These are phyloP conservation scores for Diaporthe sp. DNA, from an alignment of 2,329 filamentous ascomycete genomes.

Conservation along the genomic window DNA sequence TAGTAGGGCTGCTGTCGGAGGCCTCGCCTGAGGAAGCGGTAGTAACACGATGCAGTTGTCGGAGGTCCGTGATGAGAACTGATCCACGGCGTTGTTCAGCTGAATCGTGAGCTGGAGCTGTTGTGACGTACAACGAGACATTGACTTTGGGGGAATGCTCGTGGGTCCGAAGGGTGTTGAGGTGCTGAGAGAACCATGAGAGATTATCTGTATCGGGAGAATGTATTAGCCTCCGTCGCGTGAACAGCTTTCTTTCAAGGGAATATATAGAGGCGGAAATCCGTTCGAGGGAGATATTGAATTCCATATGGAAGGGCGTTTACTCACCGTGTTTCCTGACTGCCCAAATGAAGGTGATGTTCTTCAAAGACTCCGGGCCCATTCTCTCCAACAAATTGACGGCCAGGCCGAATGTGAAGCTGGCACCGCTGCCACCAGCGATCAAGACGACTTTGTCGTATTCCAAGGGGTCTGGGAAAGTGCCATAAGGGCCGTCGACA, in stretches of 20 bases:
- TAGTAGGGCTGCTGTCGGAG: constrained; percentile 34
- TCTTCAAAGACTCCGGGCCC: constrained; percentile 50
- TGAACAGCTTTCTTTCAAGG: neutral
- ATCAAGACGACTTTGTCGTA: constrained; percentile 71
- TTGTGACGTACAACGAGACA: constrained; percentile 55
- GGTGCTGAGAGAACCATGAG: constrained; percentile 54
- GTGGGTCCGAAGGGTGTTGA: constrained; percentile 54
- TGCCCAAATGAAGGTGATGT: constrained; percentile 63
- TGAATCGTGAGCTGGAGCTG: constrained; percentile 32
- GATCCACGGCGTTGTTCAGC: constrained; percentile 31
- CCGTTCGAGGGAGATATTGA: too few species aligned
- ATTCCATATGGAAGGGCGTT: neutral
- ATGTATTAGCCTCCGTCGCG: neutral
- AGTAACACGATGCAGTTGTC: neutral
- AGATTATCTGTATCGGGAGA: constrained; percentile 46
- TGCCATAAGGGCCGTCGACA: constrained; percentile 71
- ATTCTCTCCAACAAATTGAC: constrained; percentile 60
- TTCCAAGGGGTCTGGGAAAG: constrained; percentile 62
- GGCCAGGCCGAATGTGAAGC: constrained; percentile 66
- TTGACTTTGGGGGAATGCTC: constrained; percentile 53
- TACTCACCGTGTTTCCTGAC: constrained; percentile 59
- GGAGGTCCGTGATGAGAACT: constrained; percentile 32
- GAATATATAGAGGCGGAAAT: neutral
- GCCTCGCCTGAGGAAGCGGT: constrained; percentile 38
- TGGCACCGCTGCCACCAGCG: constrained; percentile 72